Conservation (phyloP, 305 asterid genomes). For the Fraxinus angustifolia region DNA sequence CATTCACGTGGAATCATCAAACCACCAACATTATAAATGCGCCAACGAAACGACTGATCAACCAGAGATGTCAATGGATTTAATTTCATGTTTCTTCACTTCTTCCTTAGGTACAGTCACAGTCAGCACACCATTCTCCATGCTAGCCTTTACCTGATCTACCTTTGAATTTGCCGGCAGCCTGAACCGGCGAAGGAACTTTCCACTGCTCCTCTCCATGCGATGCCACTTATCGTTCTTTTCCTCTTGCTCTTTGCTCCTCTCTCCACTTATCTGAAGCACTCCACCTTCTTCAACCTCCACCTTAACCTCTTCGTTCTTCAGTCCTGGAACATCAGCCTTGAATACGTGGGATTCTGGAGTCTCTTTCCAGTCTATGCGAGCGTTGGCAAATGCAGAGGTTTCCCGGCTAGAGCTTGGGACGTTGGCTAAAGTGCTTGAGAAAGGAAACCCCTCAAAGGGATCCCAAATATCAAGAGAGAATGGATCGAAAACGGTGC, state of each 20-base stretch:
- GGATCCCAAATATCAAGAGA: not conserved
- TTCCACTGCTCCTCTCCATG: no score
- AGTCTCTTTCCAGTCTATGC: constrained; percentile 34
- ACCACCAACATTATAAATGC: no score
- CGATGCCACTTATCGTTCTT: no score
- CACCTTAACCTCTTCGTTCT: not conserved
- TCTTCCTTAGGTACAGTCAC: constrained; percentile 22
- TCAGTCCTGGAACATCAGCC: constrained; percentile 26
- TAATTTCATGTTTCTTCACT: constrained; percentile 11
- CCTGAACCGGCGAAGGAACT: no score
- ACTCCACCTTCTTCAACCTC: no score
- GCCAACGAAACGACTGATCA: no score
- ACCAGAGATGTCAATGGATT: constrained; percentile 21
- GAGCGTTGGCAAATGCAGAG: constrained; percentile 20
- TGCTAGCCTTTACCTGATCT: no score
- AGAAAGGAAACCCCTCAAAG: constrained; percentile 13
- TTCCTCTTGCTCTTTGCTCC: no score
- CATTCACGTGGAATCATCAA: no score
- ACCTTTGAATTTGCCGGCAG: no score
- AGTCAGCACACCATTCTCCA: constrained; percentile 18
- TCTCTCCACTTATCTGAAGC: no score
- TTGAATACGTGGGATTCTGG: constrained; percentile 33
- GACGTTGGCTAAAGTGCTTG: not conserved
- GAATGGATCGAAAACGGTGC: no score
- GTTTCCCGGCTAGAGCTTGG: not conserved